Base-by-base conservation (phyloP, 2,329 filamentous ascomycete species). In the Alternaria postmessia region DNA sequence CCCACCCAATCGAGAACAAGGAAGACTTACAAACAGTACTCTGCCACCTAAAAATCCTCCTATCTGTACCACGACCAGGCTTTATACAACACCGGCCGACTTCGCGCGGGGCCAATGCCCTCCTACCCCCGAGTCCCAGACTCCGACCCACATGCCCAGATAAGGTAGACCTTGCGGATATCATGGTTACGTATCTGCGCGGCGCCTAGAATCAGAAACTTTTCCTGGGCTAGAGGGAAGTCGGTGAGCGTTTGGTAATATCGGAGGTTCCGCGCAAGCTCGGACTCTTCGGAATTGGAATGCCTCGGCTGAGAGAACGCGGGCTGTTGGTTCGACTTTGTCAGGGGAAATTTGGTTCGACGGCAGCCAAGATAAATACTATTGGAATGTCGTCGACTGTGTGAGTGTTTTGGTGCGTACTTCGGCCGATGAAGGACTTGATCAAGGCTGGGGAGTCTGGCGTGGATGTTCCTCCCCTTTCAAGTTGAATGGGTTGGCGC, bases 131-230 rank as follows among this genome's bases (percentile, higher is more conserved):
- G 20, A 38, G 28, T 34, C 28, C 49, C 51, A 34, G 51, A 46
- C 32, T 46, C 18, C 41, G 68, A 60, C 70, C 70, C 68, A 71
- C 70, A 69, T 71, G 62, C 61, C 70, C 70, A 64, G 63, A 71
- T 63, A 64, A 51, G 67, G 70, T 56, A 57, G 66, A 62, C 59
- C 68, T 72, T 72, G 70, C 68, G 65, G 68, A 52, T 20, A 56
- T 65, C 66, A 72, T 70, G 60, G 51, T 51, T 63, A 63, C 30
- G 46, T 48, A 42, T 42, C 39, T 38, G 52, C 57, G 49, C 36
- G 52, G 52, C 42, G 54, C 57, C 63, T 53, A 64, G 63, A 57
- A 60, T 57, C 59, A 65, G 51, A 63, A 44, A 63, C 38, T 61
- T 59, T 39, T 53, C 28, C 20, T 59, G 49, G 39, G 18, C 20